A percentile compares a stretch with the other conserved stretches of the same genome.
Conservation (phyloP, 495 filamentous ascomycete species). For the Pseudotulostoma volvatum region DNA sequence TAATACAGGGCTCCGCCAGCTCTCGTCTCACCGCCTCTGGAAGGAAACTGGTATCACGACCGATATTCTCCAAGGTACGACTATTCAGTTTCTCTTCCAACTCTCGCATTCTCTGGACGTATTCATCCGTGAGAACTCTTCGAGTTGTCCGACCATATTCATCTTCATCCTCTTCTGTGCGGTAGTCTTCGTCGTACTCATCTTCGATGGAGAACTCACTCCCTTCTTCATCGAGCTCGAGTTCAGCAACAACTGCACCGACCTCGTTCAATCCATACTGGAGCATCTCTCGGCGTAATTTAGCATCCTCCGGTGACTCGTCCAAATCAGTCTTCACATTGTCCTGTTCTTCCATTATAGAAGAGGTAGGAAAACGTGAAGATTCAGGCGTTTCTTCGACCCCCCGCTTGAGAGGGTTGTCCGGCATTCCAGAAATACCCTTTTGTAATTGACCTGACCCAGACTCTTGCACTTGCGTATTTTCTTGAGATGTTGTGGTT, state of each 20-base stretch:
- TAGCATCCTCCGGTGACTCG: conserved; percentile 65
- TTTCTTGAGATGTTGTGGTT: not conserved
- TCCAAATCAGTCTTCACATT: conserved; percentile 21
- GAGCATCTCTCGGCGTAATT: conserved; percentile 81
- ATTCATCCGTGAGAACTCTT: conserved; percentile 48
- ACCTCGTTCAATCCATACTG: conserved; percentile 73
- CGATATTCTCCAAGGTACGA: conserved; percentile 36
- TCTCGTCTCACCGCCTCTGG: conserved; percentile 20
- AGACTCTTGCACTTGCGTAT: not conserved
- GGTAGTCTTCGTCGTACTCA: conserved; percentile 34
- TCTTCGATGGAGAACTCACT: conserved; percentile 42
- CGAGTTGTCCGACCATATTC: conserved; percentile 52
- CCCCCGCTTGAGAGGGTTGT: not conserved
- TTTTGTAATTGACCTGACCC: not conserved
- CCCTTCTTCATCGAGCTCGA: conserved; percentile 62
- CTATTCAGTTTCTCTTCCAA: conserved; percentile 57
- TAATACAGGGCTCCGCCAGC: conserved; percentile 12
- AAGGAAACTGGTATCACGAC: conserved; percentile 23
- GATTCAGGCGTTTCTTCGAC: not conserved
- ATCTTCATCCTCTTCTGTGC: conserved; percentile 45
- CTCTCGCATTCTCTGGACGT: conserved; percentile 64
- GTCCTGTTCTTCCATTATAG: not conserved
- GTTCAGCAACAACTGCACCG: conserved; percentile 80
- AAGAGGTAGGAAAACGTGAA: not conserved
- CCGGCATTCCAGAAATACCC: not conserved